Conservation (phyloP, 306 rosid genomes). For the Hippophae gyantsensis region DNA sequence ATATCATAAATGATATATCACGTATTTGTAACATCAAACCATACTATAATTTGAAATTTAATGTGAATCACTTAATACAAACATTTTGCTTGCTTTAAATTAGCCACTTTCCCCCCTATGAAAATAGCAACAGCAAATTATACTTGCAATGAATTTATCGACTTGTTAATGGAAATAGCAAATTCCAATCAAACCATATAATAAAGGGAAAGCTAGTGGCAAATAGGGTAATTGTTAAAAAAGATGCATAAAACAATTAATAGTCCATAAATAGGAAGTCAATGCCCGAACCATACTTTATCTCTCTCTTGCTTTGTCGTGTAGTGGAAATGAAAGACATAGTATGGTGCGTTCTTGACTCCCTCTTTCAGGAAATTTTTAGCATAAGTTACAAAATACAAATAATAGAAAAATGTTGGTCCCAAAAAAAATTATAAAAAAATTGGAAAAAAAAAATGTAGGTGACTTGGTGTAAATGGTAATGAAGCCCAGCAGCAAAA, state of each 20-base stretch:
- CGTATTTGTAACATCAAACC: too few relatives aligned
- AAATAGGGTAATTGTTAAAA: conserved; percentile 9
- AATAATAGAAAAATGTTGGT: neutral
- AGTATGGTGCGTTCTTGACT: conserved; percentile 99
- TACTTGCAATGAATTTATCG: too few relatives aligned
- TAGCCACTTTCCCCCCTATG: too few relatives aligned
- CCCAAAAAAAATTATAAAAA: neutral
- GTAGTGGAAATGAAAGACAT: conserved; percentile 11
- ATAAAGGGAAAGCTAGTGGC: too few relatives aligned
- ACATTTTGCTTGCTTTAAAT: too few relatives aligned
- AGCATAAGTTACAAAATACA: neutral
- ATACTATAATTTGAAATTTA: too few relatives aligned
- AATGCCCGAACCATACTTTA: conserved; percentile 95
- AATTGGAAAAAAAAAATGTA: neutral
- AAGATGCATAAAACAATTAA: conserved; percentile 5
- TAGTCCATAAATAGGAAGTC: conserved; percentile 59
- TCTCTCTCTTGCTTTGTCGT: conserved; percentile 18
- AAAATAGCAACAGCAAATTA: too few relatives aligned
- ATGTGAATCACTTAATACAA: too few relatives aligned
- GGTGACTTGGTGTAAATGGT: conserved; percentile 51
- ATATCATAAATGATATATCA: too few relatives aligned
- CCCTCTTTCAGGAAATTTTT: conserved; percentile 34
- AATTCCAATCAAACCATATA: too few relatives aligned
- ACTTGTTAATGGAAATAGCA: too few relatives aligned
- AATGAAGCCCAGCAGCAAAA: conserved; percentile 45